Percentiles rank a stretch among this genome's conserved stretches.
phyloP scores from a whole-genome alignment of 768 basidiomycete genomes.

The Tylopilus sp. region DNA sequence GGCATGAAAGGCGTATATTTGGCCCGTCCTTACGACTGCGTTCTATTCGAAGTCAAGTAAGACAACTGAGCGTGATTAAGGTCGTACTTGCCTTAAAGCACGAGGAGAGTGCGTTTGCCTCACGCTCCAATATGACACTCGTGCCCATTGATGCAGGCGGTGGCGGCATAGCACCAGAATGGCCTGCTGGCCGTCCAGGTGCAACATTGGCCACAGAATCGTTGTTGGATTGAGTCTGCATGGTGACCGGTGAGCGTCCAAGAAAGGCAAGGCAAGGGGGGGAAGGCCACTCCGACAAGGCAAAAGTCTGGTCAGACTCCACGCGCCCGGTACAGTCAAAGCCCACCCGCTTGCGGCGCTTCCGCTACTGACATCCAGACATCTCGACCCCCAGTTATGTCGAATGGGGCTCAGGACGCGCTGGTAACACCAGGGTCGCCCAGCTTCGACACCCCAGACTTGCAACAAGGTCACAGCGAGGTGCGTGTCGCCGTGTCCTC shows the following conservation, averaged over 20 bases:
- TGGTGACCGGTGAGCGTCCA: constrained; percentile 18
- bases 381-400: constrained; percentile 18
- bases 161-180: constrained; percentile 41
- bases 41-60: constrained; percentile 35
- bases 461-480: constrained; percentile 5
- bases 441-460: constrained; percentile 14
- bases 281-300: too few species aligned
- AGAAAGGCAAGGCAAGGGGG: constrained; percentile 25
- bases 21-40: constrained; percentile 65
- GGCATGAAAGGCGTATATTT: constrained; percentile 67
- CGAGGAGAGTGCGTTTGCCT: constrained; percentile 52
- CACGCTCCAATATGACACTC: constrained; percentile 54
- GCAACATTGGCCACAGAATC: constrained; percentile 6
- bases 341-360: background rate
- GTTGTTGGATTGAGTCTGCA: constrained; percentile 43
- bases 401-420: constrained; percentile 15
- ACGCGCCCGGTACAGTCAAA: constrained; percentile 3
- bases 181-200: constrained; percentile 27
- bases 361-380: background rate
- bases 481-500: constrained; percentile 8
- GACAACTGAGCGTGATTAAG: background rate
- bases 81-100: constrained; percentile 51
- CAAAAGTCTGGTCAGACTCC: background rate
- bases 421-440: constrained; percentile 14
- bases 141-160: constrained; percentile 46